These are phyloP conservation scores for Kwoniella shivajii DNA, from an alignment of 1,284 basidiomycete species.

Conservation along the genomic window DNA sequence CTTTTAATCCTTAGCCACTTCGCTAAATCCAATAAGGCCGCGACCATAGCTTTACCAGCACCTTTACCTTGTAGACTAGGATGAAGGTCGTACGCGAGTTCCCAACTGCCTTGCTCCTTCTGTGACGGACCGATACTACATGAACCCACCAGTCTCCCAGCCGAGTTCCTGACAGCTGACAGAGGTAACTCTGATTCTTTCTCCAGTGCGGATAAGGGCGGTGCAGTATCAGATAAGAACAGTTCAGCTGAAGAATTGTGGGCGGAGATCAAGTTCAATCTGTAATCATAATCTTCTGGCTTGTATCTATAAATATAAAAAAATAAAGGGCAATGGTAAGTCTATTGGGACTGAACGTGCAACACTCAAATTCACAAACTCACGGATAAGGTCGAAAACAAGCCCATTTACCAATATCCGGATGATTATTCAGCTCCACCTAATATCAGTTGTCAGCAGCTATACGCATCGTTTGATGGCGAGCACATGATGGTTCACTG, in stretches of 20 bases:
- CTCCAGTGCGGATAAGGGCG: not conserved
- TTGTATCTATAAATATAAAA: not conserved
- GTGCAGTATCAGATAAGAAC: not conserved
- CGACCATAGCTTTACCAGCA: slow-evolving; percentile 14
- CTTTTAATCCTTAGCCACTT: slow-evolving; percentile 8
- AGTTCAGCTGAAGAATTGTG: not conserved
- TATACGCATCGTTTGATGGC: too few species aligned
- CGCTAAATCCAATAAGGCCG: slow-evolving; percentile 1
- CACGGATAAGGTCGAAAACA: slow-evolving; percentile 19
- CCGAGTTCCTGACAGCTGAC: slow-evolving; percentile 2
- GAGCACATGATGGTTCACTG: not conserved
- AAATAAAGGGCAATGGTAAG: too few species aligned
- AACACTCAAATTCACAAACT: not conserved
- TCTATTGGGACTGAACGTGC: not conserved
- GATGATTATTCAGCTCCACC: slow-evolving; percentile 13
- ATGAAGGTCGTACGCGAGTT: slow-evolving; percentile 19
- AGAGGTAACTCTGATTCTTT: not conserved
- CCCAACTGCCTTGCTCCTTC: slow-evolving; percentile 10
- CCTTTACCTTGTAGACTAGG: slow-evolving; percentile 15
- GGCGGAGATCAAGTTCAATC: not conserved
- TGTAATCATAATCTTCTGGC: not conserved
- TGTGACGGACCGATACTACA: slow-evolving; percentile 3
- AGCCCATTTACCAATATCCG: slow-evolving; percentile 16
- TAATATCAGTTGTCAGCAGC: not conserved
- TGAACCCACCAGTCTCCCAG: slow-evolving; percentile 10